These are phyloP conservation scores for Begonia peltatifolia DNA, from an alignment of 306 rosid species.

Conservation along the genomic window DNA sequence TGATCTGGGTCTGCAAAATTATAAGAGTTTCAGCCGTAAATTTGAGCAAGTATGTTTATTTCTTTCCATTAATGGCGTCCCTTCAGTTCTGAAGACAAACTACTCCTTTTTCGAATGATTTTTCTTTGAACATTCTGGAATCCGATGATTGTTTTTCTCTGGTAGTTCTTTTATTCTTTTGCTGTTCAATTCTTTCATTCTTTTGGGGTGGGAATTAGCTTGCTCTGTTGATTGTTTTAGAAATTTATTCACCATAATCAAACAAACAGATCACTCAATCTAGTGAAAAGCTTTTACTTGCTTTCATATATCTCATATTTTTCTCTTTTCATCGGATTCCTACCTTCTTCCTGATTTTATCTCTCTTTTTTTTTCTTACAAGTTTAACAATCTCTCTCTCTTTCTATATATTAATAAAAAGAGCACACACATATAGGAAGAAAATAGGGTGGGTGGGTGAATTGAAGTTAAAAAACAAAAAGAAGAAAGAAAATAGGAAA, in stretches of 20 bases:
- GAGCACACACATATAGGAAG: conserved; percentile 6
- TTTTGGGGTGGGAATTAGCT: conserved; percentile 31
- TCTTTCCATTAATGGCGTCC: conserved; percentile 20
- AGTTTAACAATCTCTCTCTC: conserved; percentile 48
- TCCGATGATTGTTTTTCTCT: conserved; percentile 79
- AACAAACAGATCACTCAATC: conserved; percentile 46
- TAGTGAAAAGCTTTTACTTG: conserved; percentile 6
- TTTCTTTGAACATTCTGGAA: conserved; percentile 58
- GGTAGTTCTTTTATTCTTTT: conserved; percentile 22
- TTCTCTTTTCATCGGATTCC: conserved; percentile 87
- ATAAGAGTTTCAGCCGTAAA: conserved; percentile 32
- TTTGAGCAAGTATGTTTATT: conserved; percentile 53
- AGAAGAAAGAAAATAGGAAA: conserved; percentile 18
- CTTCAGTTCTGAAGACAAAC: conserved; percentile 16
- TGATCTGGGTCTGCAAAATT: conserved; percentile 40
- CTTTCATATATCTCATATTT: conserved; percentile 21
- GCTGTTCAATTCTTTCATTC: conserved; percentile 65
- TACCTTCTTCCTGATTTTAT: conserved; percentile 10
- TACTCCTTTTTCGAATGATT: conserved; percentile 33
- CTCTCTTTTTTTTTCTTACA: conserved; percentile 11
- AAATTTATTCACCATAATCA: conserved; percentile 19
- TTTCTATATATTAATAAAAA: conserved; percentile 13
- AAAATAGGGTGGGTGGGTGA: conserved; percentile 43
- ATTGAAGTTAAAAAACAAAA: conserved; percentile 6
- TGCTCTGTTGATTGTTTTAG: conserved; percentile 14